Conservation (phyloP, 768 basidiomycete species). For the Cubamyces sp. region DNA sequence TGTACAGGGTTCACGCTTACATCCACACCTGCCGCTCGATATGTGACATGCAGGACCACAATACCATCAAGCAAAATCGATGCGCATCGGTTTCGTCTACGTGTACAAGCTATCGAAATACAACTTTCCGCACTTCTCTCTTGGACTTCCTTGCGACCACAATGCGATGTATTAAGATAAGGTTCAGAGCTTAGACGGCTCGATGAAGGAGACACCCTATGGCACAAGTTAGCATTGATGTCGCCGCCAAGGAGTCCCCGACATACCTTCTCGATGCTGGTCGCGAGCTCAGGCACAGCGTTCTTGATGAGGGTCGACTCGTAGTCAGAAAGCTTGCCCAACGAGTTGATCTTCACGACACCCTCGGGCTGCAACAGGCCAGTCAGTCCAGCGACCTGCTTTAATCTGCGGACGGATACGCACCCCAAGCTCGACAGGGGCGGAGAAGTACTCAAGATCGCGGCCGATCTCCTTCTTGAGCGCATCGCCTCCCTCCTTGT, state of each 20-base stretch:
- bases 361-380: constrained; percentile 63
- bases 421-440: constrained; percentile 87
- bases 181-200: constrained; percentile 32
- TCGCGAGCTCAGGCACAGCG: constrained; percentile 77
- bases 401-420: constrained; percentile 22
- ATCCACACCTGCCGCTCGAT: no score
- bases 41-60: no score
- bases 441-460: constrained; percentile 86
- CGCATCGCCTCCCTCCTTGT: constrained; percentile 69
- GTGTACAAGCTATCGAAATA: constrained; percentile 20
- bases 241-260: no score
- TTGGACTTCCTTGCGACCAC: background rate
- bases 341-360: constrained; percentile 77
- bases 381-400: constrained; percentile 7
- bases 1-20: background rate
- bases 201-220: constrained; percentile 37
- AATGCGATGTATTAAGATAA: constrained; percentile 1
- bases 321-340: constrained; percentile 72
- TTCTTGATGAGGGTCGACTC: constrained; percentile 81
- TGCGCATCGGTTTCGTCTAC: background rate
- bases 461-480: constrained; percentile 77
- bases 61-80: no score
- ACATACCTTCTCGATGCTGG: constrained; percentile 72
- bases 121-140: constrained; percentile 14
- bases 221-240: background rate